Percentiles rank a stretch among this genome's conserved stretches.
Evolutionary conservation across 2,329 filamentous ascomycete genomes (phyloP).

Genomic region (Xylariaceae sp.): DNA sequence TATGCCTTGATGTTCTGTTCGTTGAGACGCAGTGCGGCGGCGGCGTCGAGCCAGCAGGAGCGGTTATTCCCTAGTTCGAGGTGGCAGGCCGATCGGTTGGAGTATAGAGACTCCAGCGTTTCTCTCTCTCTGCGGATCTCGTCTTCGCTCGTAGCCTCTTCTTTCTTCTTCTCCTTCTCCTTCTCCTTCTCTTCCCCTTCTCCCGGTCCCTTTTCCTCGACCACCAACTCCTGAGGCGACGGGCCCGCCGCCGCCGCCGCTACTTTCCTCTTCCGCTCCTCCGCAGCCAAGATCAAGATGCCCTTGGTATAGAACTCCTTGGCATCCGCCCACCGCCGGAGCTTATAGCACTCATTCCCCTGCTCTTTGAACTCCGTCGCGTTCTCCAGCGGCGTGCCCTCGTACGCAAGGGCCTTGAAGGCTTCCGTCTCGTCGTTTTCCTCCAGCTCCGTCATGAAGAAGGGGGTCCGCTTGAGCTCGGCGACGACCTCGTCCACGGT

Average conservation of each 20-base stretch:
- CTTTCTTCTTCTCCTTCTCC: slow-evolving; percentile 31
- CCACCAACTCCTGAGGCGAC: slow-evolving; percentile 24
- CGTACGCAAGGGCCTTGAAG: slow-evolving; percentile 83
- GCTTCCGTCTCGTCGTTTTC: slow-evolving; percentile 83
- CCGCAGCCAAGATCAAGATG: slow-evolving; percentile 62
- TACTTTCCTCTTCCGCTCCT: slow-evolving; percentile 50
- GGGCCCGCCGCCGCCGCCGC: not conserved
- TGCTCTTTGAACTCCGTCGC: slow-evolving; percentile 80
- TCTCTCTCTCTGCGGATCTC: slow-evolving; percentile 47
- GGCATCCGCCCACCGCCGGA: slow-evolving; percentile 71
- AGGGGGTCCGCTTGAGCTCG: slow-evolving; percentile 59
- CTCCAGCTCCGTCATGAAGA: slow-evolving; percentile 94
- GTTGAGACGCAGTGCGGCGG: slow-evolving; percentile 71
- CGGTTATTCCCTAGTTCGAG: slow-evolving; percentile 85
- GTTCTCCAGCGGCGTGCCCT: slow-evolving; percentile 82
- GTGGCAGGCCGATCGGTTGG: slow-evolving; percentile 87
- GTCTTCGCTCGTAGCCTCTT: slow-evolving; percentile 48
- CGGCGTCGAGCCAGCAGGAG: slow-evolving; percentile 79
- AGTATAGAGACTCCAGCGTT: slow-evolving; percentile 69
- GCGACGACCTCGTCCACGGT: slow-evolving; percentile 51
- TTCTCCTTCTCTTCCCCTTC: slow-evolving; percentile 34
- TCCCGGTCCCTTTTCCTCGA: not conserved
- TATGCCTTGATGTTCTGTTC: slow-evolving; percentile 79
- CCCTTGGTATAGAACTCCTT: slow-evolving; percentile 89
- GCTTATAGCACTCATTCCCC: slow-evolving; percentile 81